phyloP scores from a whole-genome alignment of 164 flowering plant genomes.

The Brasenia schreberi region DNA sequence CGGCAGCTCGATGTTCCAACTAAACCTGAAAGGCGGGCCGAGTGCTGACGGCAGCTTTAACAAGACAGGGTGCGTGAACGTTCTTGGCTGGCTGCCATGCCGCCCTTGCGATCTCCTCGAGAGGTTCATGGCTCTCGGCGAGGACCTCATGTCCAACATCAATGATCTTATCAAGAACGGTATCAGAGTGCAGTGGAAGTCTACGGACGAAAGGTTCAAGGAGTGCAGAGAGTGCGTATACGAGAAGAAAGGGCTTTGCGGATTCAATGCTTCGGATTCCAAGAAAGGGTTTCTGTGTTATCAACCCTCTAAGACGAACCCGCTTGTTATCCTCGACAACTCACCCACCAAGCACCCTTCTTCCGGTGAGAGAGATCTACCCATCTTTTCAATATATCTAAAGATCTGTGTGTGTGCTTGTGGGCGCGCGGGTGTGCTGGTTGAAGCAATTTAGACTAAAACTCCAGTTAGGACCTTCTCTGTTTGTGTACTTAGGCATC shows the following conservation, averaged over 20 bases:
- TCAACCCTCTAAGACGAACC: neutral
- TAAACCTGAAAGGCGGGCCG: neutral
- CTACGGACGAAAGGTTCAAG: neutral
- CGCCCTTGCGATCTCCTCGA: neutral
- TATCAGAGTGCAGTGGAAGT: neutral
- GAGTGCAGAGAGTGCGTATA: conserved; percentile 1
- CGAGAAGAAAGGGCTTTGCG: neutral
- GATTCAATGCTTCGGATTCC: neutral
- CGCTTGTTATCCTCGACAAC: neutral
- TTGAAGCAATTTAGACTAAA: neutral
- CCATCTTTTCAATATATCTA: neutral
- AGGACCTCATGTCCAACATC: neutral
- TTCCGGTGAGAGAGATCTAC: neutral
- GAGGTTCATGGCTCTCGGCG: neutral
- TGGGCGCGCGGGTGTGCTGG: neutral
- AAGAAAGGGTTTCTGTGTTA: neutral
- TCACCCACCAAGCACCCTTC: neutral
- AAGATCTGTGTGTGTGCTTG: too few relatives aligned
- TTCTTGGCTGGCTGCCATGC: neutral
- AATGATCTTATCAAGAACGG: neutral
- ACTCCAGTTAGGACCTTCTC: too few relatives aligned
- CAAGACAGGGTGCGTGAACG: neutral
- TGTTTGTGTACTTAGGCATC: neutral
- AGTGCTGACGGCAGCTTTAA: neutral
- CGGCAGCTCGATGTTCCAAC: neutral